These are phyloP conservation scores for Aspergillus tanneri DNA, from an alignment of 2,329 filamentous ascomycete genomes.

Conservation along the genomic window DNA sequence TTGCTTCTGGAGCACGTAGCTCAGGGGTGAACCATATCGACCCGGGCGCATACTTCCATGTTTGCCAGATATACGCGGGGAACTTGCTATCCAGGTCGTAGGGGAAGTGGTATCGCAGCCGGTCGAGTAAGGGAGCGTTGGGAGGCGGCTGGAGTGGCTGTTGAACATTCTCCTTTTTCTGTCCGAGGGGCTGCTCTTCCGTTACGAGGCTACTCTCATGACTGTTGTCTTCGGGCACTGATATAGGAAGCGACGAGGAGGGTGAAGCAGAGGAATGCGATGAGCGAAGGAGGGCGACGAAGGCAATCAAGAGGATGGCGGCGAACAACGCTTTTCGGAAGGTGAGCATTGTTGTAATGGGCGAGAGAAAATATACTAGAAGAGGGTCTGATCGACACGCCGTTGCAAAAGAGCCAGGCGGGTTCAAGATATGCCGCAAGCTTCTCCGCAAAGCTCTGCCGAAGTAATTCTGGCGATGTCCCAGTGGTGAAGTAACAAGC, in stretches of 20 bases:
- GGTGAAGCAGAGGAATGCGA: conserved; percentile 56
- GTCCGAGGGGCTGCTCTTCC: conserved; percentile 12
- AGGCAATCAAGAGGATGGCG: conserved; percentile 66
- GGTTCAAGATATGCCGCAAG: background rate
- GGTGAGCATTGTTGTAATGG: conserved; percentile 63
- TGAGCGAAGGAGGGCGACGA: conserved; percentile 68
- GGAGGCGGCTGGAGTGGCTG: conserved; percentile 65
- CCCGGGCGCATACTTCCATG: conserved; percentile 85
- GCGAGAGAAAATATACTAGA: conserved; percentile 4
- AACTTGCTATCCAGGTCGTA: conserved; percentile 88
- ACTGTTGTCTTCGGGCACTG: conserved; percentile 27
- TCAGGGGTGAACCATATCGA: conserved; percentile 70
- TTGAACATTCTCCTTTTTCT: conserved; percentile 16
- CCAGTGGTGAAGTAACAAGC: background rate
- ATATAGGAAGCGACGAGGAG: conserved; percentile 24
- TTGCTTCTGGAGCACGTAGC: conserved; percentile 81
- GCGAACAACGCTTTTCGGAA: conserved; percentile 73
- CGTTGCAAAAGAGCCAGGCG: conserved; percentile 1
- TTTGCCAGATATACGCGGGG: conserved; percentile 98
- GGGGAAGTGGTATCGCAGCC: conserved; percentile 88
- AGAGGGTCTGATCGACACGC: conserved; percentile 9
- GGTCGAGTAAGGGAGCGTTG: conserved; percentile 70
- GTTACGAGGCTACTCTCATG: conserved; percentile 21
- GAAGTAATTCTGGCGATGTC: background rate
- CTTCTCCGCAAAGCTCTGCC: conserved; percentile 16